These are phyloP conservation scores for Solanum aculeatissimum DNA, from an alignment of 305 asterid species.

Conservation along the genomic window DNA sequence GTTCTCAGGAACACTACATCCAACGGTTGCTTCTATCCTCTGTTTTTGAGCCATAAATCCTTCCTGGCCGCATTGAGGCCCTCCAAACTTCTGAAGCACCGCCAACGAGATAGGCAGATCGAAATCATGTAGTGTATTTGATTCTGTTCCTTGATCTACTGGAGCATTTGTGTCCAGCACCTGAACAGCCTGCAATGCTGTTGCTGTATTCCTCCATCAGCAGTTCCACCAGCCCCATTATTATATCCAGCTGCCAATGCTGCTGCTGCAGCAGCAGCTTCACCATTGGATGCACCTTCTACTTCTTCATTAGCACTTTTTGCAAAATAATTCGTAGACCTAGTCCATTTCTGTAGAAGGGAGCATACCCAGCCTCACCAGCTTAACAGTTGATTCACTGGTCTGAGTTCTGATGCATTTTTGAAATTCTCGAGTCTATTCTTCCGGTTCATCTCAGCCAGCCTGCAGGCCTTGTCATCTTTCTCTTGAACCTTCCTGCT, in stretches of 20 bases:
- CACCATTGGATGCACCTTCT: constrained; percentile 23
- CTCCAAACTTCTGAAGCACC: constrained; percentile 70
- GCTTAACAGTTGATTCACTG: constrained; percentile 44
- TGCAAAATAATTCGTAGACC: constrained; percentile 75
- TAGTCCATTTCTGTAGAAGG: constrained; percentile 94
- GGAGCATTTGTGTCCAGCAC: constrained; percentile 85
- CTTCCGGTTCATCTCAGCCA: constrained; percentile 88
- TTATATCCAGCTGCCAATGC: constrained; percentile 11
- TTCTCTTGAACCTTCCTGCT: constrained; percentile 46
- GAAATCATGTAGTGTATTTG: constrained; percentile 53
- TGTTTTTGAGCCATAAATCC: constrained; percentile 91
- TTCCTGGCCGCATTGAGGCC: constrained; percentile 74
- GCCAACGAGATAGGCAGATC: constrained; percentile 69
- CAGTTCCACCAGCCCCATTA: constrained; percentile 10
- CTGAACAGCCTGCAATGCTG: constrained; percentile 85
- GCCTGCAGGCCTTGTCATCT: constrained; percentile 62
- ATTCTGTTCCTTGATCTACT: constrained; percentile 69
- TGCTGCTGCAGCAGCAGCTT: constrained; percentile 22
- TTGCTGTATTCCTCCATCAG: constrained; percentile 46
- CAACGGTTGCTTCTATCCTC: constrained; percentile 72
- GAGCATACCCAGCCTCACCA: constrained; percentile 96
- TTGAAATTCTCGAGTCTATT: constrained; percentile 86
- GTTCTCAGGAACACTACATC: constrained; percentile 68
- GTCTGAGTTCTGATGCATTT: constrained; percentile 75
- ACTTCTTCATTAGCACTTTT: constrained; percentile 30